Evolutionary conservation across 805 yeast genomes (phyloP), one percentile per base, ranked within the genome.

Genomic region (Wickerhamomyces alni): DNA sequence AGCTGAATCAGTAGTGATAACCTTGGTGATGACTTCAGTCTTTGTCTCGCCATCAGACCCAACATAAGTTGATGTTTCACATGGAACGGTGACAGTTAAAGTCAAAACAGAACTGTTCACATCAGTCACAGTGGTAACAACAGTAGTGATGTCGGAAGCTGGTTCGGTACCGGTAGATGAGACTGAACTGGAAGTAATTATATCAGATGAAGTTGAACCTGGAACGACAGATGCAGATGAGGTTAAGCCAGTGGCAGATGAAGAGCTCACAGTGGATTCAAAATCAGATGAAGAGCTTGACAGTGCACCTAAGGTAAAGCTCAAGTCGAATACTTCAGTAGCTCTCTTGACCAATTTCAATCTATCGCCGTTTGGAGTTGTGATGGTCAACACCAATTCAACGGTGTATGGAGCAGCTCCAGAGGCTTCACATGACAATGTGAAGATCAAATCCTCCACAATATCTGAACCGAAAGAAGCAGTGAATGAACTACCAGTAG

Each of bases 391-490:
- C 4, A 12, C n/a, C 16, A 27, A 26, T 15, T 33, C 30, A 27
- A 11, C 7, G 17, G 40, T 17, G 74, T 2, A 74, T 81, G 24
- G 89, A 85, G n/a, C 67, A 70, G 51, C 62, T 81, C 13, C 82
- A 87, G 88, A 63, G 73, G 30, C 57, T 62, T 21, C 77, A 83
- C 54, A 84, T 76, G 44, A 46, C 49, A 2, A 36, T 78, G 11
- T 51, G 52, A 10, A 54, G 58, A 19, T 53, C 71, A 16, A 51
- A 21, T 21, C 24, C 6, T 21, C 24, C 9, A 7, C 31, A 28
- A 12, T n/a, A 11, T 18, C 15, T 21, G 33, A 30, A 10, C 19
- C 30, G 83, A 85, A 1, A 67, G 74, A 33, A 42, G 74, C 35
- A 12, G 26, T 8, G 19, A 26, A 35, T 10, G 38, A 17, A 17